Evolutionary conservation across 208 protist genomes (phyloP).

Genomic region (Wallacemonas sp.): DNA sequence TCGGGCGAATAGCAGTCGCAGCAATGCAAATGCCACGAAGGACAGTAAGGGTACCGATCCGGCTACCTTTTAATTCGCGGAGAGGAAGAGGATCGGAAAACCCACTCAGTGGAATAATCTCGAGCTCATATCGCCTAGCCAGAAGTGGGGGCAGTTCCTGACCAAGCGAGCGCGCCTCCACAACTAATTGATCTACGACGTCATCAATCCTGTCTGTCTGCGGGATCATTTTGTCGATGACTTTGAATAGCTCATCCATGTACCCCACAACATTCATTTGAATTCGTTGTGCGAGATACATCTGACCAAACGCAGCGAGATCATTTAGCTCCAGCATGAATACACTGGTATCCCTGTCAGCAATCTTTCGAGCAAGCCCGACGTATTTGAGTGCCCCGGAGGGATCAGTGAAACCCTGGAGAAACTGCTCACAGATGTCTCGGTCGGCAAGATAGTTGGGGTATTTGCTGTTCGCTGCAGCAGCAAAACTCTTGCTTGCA

Average conservation of each 20-base stretch:
- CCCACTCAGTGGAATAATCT: slow-evolving; percentile 48
- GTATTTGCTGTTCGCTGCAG: slow-evolving; percentile 71
- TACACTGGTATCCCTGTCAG: slow-evolving; percentile 36
- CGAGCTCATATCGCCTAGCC: slow-evolving; percentile 76
- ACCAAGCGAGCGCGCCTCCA: slow-evolving; percentile 59
- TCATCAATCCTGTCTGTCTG: slow-evolving; percentile 43
- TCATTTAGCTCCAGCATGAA: slow-evolving; percentile 69
- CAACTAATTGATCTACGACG: slow-evolving; percentile 70
- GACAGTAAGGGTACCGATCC: slow-evolving; percentile 80
- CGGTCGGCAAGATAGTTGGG: slow-evolving; percentile 82
- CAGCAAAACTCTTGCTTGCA: slow-evolving; percentile 36
- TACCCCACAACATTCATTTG: slow-evolving; percentile 89
- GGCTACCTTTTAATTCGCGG: slow-evolving; percentile 64
- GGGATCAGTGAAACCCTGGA: slow-evolving; percentile 63
- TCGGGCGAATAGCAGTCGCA: slow-evolving; percentile 83
- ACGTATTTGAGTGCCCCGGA: slow-evolving; percentile 59
- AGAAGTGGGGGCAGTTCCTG: slow-evolving; percentile 67
- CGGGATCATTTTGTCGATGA: slow-evolving; percentile 74
- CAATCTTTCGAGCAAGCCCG: slow-evolving; percentile 36
- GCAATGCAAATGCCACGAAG: slow-evolving; percentile 89
- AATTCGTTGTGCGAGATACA: slow-evolving; percentile 78
- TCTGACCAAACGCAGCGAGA: slow-evolving; percentile 58
- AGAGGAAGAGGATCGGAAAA: slow-evolving; percentile 55
- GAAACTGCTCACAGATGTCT: slow-evolving; percentile 68
- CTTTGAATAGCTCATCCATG: slow-evolving; percentile 73